Base-by-base conservation (phyloP, 352 stramenopile species). In the Pythium graminicola region DNA sequence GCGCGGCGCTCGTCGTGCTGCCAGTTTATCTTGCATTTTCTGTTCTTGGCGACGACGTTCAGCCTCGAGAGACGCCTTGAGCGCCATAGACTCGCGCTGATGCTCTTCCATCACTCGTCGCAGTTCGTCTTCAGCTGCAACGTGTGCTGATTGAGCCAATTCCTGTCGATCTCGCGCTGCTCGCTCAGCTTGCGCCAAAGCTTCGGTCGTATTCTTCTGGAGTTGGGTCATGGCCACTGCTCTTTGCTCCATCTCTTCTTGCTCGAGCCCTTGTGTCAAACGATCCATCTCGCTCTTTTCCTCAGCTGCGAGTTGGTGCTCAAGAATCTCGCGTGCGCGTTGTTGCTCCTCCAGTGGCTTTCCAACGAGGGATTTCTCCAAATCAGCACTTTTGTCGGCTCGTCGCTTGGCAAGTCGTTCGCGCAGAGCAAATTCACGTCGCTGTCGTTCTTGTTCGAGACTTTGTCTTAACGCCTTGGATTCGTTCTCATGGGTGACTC, bases 1-100 rank as follows among this genome's bases (percentile, higher is more conserved):
- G 23, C 49, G 48, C 29, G 62, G 57, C 13, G 43, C 27, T 11
- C 61, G 55, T 16, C 50, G 42, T 3, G 36, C 28, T 5, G 36
- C 31, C 10, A 70, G 57, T 11, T 62, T 57, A 31, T 65, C 57
- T 19, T 70, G 68, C 26, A 90, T 54, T 31, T 82, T 84, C 41
- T 77, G 60, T 54, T 87, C 78, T 46, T 89, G 79, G 14, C 76
- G 65, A 26, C 64, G 65, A 24, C 85, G 76, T 19, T 90, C 80
- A 7, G 65, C 67, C 6, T 72, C 54, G 11, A 88, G 53, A 3
- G 79, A 84, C 0, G 50, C 46, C 11, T 69, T 64, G 16, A 89
- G 41, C 5, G 51, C 54, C 17, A 55, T 56, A 44, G 84, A 55
- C 36, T 89, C 76, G 14, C 62, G 57, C 40, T 83, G 72, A 33